Evolutionary conservation across 768 basidiomycete genomes (phyloP).

Genomic region (Tephrocybe sp.): DNA sequence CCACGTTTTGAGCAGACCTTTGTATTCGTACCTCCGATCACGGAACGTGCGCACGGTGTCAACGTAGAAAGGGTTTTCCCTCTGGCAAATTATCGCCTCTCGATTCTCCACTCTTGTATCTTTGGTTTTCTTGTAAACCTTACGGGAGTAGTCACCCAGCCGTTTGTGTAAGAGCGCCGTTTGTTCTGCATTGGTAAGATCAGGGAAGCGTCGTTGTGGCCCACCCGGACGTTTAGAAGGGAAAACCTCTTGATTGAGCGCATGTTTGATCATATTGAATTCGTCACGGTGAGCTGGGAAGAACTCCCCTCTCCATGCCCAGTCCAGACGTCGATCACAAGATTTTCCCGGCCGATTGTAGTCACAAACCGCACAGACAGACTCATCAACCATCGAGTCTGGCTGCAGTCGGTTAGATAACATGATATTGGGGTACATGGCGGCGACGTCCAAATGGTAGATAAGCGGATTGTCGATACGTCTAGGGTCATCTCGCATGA

Average conservation of each 20-base stretch:
- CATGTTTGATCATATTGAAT: constrained; percentile 98
- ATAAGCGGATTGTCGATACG: constrained; percentile 92
- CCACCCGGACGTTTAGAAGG: constrained; percentile 76
- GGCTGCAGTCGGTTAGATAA: constrained; percentile 98
- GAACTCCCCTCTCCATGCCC: constrained; percentile 99
- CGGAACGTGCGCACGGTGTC: constrained; percentile 97
- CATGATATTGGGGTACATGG: constrained; percentile 99
- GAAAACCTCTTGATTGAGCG: constrained; percentile 92
- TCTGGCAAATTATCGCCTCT: constrained; percentile 94
- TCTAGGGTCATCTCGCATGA: constrained; percentile 88
- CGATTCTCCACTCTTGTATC: constrained; percentile 94
- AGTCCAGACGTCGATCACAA: constrained; percentile 90
- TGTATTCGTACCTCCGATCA: constrained; percentile 98
- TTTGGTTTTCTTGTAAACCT: constrained; percentile 98
- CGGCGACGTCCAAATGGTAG: constrained; percentile 98
- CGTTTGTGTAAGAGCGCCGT: constrained; percentile 93
- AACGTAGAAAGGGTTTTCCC: constrained; percentile 98
- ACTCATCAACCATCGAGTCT: constrained; percentile 96
- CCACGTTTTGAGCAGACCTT: constrained; percentile 98
- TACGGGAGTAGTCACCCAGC: constrained; percentile 96
- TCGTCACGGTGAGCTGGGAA: constrained; percentile 98
- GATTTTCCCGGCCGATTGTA: constrained; percentile 95
- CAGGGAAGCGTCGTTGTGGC: constrained; percentile 77
- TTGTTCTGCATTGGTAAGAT: constrained; percentile 83
- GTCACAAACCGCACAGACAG: constrained; percentile 97